Evolutionary conservation across 768 basidiomycete genomes (phyloP).

Genomic region (Amanita fuliginea): DNA sequence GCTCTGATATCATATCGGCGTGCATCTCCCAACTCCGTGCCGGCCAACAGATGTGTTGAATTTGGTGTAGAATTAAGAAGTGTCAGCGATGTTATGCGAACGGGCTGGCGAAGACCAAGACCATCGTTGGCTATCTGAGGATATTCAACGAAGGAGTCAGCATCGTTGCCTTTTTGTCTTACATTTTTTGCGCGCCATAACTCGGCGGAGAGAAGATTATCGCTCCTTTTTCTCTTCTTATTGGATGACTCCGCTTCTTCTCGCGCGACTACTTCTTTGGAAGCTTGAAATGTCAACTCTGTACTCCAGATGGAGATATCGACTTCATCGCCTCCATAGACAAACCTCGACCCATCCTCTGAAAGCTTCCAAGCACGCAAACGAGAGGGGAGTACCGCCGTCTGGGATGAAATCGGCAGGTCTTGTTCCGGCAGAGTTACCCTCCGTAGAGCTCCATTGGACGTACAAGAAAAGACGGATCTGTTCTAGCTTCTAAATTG

Average conservation of each 20-base stretch:
- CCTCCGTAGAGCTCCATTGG: constrained; percentile 60
- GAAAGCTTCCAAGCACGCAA: constrained; percentile 60
- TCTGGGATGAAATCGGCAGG: constrained; percentile 13
- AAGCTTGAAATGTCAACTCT: constrained; percentile 38
- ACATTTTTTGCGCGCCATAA: constrained; percentile 83
- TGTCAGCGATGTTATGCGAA: constrained; percentile 60
- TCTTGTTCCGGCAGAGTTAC: constrained; percentile 22
- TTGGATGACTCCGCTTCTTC: constrained; percentile 11
- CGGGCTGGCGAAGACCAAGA: constrained; percentile 66
- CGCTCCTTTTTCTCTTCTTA: constrained; percentile 51
- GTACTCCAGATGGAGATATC: constrained; percentile 75
- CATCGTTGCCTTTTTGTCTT: constrained; percentile 9
- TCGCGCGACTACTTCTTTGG: constrained; percentile 9
- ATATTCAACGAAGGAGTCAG: not conserved
- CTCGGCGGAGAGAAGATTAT: constrained; percentile 58
- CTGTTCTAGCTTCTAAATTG: constrained; percentile 16
- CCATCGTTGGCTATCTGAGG: constrained; percentile 62
- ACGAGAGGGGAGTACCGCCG: constrained; percentile 49
- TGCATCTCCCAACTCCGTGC: constrained; percentile 64
- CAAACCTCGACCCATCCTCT: constrained; percentile 41
- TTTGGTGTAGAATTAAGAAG: constrained; percentile 35
- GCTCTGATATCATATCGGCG: constrained; percentile 70
- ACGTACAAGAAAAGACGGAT: constrained; percentile 57
- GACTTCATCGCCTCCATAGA: constrained; percentile 82
- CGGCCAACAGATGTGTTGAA: constrained; percentile 48